Conservation (phyloP, 495 filamentous ascomycete species). For the Trichoderma asperelloides region DNA sequence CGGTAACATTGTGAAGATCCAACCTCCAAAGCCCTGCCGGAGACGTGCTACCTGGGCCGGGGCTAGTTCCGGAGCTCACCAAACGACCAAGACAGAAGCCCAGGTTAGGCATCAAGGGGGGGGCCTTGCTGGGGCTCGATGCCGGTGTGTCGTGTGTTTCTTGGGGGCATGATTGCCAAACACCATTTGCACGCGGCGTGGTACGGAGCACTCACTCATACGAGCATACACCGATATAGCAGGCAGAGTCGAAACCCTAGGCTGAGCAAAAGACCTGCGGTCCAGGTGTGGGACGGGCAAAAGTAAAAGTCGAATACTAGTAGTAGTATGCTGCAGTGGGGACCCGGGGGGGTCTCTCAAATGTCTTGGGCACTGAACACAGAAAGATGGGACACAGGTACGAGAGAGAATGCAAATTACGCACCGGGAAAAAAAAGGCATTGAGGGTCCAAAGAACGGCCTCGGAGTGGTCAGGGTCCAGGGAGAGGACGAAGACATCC, state of each 20-base stretch:
- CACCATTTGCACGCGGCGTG: constrained; percentile 1
- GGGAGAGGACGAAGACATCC: background rate
- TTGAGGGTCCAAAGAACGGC: background rate
- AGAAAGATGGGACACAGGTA: background rate
- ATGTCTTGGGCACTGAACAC: constrained; percentile 4
- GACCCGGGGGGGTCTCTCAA: background rate
- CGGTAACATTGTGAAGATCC: constrained; percentile 4
- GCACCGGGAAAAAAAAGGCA: background rate
- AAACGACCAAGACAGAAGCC: constrained; percentile 7
- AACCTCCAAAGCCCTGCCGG: constrained; percentile 1
- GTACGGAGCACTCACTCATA: constrained; percentile 7
- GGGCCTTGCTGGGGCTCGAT: background rate
- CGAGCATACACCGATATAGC: constrained; percentile 6
- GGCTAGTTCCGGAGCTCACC: background rate
- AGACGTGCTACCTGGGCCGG: constrained; percentile 1
- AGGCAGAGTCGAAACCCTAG: background rate
- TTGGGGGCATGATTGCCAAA: constrained; percentile 2
- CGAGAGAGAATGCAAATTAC: constrained; percentile 5
- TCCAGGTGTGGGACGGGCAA: constrained; percentile 5
- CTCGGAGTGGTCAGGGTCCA: background rate
- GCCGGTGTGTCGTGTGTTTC: background rate
- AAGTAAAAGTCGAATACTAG: background rate
- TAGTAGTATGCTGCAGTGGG: background rate
- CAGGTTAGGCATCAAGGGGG: constrained; percentile 8
- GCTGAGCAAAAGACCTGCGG: background rate